These are phyloP conservation scores for Umbellularia californica DNA, from an alignment of 164 flowering plant species.

Conservation along the genomic window DNA sequence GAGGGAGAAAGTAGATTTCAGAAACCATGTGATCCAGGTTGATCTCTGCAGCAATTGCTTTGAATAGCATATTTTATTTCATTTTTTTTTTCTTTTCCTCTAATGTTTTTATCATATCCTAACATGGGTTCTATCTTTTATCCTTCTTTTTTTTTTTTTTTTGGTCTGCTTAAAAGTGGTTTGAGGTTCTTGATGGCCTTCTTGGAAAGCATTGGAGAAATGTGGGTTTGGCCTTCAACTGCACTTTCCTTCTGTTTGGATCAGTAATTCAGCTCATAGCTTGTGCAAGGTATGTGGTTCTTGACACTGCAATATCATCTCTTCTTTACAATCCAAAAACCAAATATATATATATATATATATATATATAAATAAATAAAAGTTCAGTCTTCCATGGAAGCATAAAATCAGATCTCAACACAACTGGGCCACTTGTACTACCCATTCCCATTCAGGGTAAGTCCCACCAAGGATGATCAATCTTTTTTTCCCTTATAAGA, in stretches of 20 bases:
- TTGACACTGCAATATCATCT: not conserved
- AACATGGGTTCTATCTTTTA: slow-evolving; percentile 8
- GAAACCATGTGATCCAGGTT: slow-evolving; percentile 17
- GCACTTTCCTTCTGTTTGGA: slow-evolving; percentile 98
- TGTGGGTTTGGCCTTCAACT: slow-evolving; percentile 94
- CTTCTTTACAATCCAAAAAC: not conserved
- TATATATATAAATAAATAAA: not conserved
- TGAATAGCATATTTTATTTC: not conserved
- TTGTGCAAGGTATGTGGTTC: slow-evolving; percentile 77
- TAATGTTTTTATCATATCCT: not conserved
- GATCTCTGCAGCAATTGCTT: not conserved
- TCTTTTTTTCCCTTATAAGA: no score
- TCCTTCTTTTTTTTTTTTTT: slow-evolving; percentile 2
- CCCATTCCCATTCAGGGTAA: no score
- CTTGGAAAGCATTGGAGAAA: slow-evolving; percentile 98
- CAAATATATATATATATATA: not conserved
- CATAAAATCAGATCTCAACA: no score
- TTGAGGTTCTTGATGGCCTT: slow-evolving; percentile 97
- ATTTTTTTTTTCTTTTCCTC: not conserved
- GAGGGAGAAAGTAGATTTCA: slow-evolving; percentile 20
- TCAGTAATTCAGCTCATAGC: slow-evolving; percentile 99
- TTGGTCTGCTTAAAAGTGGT: slow-evolving; percentile 55
- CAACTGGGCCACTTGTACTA: no score
- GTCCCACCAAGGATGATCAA: no score
- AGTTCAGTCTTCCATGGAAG: not conserved